Conservation (phyloP, 805 yeast species). For the Saccharomyces paradoxus region DNA sequence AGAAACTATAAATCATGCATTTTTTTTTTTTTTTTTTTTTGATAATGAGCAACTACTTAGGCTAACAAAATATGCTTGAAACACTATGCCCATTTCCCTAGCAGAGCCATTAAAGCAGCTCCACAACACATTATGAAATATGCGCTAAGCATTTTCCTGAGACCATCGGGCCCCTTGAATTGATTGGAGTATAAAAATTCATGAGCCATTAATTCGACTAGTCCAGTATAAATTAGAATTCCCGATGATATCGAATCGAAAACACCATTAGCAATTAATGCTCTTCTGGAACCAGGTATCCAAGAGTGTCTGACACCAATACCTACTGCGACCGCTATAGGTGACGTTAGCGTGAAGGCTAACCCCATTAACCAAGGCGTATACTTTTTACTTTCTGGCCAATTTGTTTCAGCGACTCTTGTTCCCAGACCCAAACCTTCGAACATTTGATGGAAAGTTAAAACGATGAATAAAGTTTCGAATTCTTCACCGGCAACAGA, state of each 20-base stretch:
- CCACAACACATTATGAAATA: conserved; percentile 47
- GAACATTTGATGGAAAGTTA: conserved; percentile 69
- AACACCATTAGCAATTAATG: conserved; percentile 60
- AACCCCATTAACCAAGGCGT: conserved; percentile 54
- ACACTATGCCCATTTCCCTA: conserved; percentile 58
- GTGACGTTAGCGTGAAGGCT: conserved; percentile 52
- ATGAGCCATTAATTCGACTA: conserved; percentile 73
- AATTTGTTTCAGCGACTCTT: conserved; percentile 51
- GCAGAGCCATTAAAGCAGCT: conserved; percentile 69
- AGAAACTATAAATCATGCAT: neutral
- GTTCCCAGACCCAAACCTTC: conserved; percentile 85
- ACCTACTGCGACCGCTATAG: conserved; percentile 72
- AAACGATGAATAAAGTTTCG: conserved; percentile 58
- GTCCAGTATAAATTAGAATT: conserved; percentile 64
- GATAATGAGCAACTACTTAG: neutral
- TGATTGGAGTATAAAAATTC: conserved; percentile 54
- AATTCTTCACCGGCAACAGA: conserved; percentile 77
- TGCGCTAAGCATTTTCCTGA: conserved; percentile 38
- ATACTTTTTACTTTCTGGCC: conserved; percentile 38
- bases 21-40: neutral
- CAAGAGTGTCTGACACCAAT: conserved; percentile 61
- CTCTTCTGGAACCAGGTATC: conserved; percentile 48
- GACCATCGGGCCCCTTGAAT: conserved; percentile 52
- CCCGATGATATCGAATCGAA: conserved; percentile 76
- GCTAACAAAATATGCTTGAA: neutral